Base-by-base conservation (phyloP, 495 filamentous ascomycete genomes). In the Neurospora africana region DNA sequence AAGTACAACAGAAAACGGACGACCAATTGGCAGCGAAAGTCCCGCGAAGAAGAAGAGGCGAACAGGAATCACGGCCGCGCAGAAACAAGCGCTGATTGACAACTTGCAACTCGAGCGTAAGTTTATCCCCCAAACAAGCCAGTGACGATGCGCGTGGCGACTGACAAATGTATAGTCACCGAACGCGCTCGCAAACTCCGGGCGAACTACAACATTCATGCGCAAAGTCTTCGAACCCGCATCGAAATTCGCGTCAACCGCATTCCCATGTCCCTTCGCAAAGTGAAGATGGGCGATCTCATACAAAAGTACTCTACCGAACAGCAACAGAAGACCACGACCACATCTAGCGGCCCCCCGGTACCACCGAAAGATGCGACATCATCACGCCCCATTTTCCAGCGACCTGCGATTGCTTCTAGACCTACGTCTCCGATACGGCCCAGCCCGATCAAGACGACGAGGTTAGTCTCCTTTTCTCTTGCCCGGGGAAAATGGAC, bases 201-300 rank as follows among this genome's bases (percentile, higher is more conserved):
- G 74, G 90, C 94, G 5, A 94, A 96, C 81, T 97, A 96, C 83
- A 90, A 90, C 39, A 85, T 96, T 40, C 94, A 97, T 80, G 91
- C 93, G 15, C 90, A 93, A 78, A 91, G 91, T 73, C 86, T 98
- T 15, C 87, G 90, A 53, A 89, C 93, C 67, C 91, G 95, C 47
- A 90, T 99, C 37, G 95, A 98, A 83, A 91, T 97, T 81, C 92
- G 95, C 79, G 87, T 99, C 81, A 97, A 98, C 78, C 92, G 95
- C 65, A 94, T 99, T 65, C 95, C 95, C 9, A 84, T 88, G 44
- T 88, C 89, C 17, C 81, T 97, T 72, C 90, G 95, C 70, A 91
- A 90, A 76, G 87, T 86, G 38, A 97, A 87, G 61, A 94, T 99
- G 88, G 90, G 90, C 70, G 94, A 97, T 37, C 84, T 98, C 7